A percentile compares a stretch with the other conserved stretches of the same genome.
Evolutionary conservation across 495 filamentous ascomycete genomes (phyloP).

Genomic region (Clohesyomyces aquaticus): DNA sequence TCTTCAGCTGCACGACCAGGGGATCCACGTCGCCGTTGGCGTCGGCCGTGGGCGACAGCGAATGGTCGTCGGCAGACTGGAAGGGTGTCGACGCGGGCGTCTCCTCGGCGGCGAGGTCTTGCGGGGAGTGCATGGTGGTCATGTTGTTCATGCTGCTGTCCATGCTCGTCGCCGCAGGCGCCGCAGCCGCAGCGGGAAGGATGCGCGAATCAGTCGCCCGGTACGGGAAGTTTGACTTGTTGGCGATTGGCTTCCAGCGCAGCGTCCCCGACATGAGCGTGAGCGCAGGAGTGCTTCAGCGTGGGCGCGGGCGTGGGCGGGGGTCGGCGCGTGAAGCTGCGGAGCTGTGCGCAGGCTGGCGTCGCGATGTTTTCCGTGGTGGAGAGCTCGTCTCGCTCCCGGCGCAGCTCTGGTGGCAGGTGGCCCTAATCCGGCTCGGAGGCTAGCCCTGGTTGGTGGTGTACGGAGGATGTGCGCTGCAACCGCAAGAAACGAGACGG

Average conservation of each 20-base stretch:
- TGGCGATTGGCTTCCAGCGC: too few relatives aligned
- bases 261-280: too few relatives aligned
- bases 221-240: too few relatives aligned
- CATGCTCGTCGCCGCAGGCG: too few relatives aligned
- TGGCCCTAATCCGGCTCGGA: not conserved
- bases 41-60: constrained; percentile 23
- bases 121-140: not conserved
- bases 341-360: not conserved
- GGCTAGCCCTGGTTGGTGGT: not conserved
- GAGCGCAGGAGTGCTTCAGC: too few relatives aligned
- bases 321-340: not conserved
- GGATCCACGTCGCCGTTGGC: constrained; percentile 10
- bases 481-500: too few relatives aligned
- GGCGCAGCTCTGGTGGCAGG: not conserved
- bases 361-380: constrained; percentile 1
- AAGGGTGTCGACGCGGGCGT: constrained; percentile 24
- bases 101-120: constrained; percentile 6
- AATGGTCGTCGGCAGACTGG: constrained; percentile 21
- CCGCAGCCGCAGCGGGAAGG: too few relatives aligned
- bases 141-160: not conserved
- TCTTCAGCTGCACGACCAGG: constrained; percentile 10
- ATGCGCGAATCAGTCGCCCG: not conserved
- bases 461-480: too few relatives aligned
- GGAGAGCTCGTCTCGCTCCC: constrained; percentile 1
- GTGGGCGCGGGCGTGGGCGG: too few relatives aligned